Percentiles rank a stretch among this genome's conserved stretches.
phyloP scores from a whole-genome alignment of 1,284 basidiomycete genomes.

The Stygiomarasmius scandens region DNA sequence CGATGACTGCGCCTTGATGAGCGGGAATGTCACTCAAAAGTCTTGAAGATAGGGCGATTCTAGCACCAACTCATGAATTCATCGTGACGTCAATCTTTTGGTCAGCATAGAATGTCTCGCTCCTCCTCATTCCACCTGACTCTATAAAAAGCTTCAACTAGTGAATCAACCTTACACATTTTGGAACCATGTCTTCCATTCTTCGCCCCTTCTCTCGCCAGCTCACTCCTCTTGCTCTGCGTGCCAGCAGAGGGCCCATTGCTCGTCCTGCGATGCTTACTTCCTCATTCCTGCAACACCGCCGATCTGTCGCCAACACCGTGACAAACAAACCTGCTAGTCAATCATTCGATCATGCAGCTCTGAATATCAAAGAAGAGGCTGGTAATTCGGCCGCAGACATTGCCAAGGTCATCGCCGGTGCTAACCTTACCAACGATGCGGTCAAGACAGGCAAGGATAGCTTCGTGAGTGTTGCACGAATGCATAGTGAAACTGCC shows the following conservation, averaged over 20 bases:
- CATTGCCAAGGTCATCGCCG: constrained; percentile 73
- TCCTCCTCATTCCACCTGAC: too few species aligned
- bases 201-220: background rate
- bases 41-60: too few species aligned
- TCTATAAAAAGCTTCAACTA: too few species aligned
- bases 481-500: too few species aligned
- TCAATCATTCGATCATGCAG: constrained; percentile 70
- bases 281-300: background rate
- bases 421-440: constrained; percentile 59
- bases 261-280: background rate
- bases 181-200: background rate
- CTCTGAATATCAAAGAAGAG: constrained; percentile 75
- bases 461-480: constrained; percentile 57
- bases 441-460: constrained; percentile 43
- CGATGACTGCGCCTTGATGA: too few species aligned
- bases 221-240: background rate
- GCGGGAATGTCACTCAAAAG: too few species aligned
- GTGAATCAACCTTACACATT: background rate
- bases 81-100: too few species aligned
- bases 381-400: constrained; percentile 73
- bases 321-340: constrained; percentile 72
- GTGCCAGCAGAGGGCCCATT: background rate
- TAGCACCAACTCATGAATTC: too few species aligned
- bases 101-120: too few species aligned
- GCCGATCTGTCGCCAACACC: constrained; percentile 54